A percentile compares a stretch with the other conserved stretches of the same genome.
Evolutionary conservation across 208 protist genomes (phyloP).

Genomic region (Trypanosoma brucei): DNA sequence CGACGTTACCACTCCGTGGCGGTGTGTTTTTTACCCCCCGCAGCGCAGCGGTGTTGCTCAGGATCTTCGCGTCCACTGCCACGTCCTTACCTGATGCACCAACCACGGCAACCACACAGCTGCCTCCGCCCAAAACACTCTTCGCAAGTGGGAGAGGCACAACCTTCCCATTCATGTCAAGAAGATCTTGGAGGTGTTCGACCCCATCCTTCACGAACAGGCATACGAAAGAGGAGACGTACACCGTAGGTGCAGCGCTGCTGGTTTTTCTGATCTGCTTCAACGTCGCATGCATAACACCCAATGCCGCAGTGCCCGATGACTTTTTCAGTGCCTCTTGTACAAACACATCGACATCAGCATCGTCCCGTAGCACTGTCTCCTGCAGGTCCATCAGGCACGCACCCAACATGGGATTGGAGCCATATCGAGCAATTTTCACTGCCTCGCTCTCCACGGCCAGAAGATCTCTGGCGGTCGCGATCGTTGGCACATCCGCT

Average conservation of each 20-base stretch:
- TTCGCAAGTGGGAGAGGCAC: slow-evolving; percentile 41
- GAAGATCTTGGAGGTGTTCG: slow-evolving; percentile 34
- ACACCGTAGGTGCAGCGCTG: slow-evolving; percentile 24
- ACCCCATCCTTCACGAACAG: slow-evolving; percentile 27
- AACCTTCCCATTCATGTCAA: slow-evolving; percentile 34
- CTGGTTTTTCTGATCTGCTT: slow-evolving; percentile 25
- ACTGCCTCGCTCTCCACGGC: slow-evolving; percentile 12
- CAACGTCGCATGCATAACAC: slow-evolving; percentile 38
- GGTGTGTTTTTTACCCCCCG: slow-evolving; percentile 47
- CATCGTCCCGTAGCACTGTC: slow-evolving; percentile 15
- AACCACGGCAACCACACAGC: slow-evolving; percentile 36
- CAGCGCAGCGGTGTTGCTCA: slow-evolving; percentile 34
- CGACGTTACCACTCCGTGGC: slow-evolving; percentile 76
- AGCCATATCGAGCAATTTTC: slow-evolving; percentile 36
- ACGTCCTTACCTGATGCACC: slow-evolving; percentile 34
- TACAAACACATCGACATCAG: slow-evolving; percentile 26
- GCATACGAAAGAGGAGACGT: slow-evolving; percentile 34
- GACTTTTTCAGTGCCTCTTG: slow-evolving; percentile 20
- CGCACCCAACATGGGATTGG: slow-evolving; percentile 55
- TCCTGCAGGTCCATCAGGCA: slow-evolving; percentile 43
- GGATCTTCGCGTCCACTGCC: slow-evolving; percentile 10
- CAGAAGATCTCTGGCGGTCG: slow-evolving; percentile 38
- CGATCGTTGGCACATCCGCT: slow-evolving; percentile 26
- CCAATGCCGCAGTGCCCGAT: slow-evolving; percentile 26
- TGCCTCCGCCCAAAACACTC: slow-evolving; percentile 40